Base-by-base conservation (phyloP, 371 early-diverging fungal species). In the Ordospora pajunii region DNA sequence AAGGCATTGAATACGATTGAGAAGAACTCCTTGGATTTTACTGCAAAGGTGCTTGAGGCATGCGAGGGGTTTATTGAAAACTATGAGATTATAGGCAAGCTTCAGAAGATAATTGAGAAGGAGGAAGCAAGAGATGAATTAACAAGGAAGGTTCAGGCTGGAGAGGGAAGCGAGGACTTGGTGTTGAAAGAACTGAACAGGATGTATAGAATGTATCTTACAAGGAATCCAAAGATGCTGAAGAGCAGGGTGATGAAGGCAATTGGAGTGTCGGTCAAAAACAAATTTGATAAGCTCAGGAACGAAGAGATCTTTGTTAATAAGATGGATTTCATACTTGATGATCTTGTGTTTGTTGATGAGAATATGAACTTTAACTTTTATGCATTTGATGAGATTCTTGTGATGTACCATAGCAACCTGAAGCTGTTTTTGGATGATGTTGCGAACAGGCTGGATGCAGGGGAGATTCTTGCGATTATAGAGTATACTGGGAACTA, bases 401-500 rank as follows among this genome's bases (percentile, higher is more conserved):
- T 78, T 37, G 42, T 62, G 37, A 51, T 72, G 42, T 82, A 82
- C 65, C 74, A 78, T 54, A 19, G 17, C 17, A 54, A 68, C 19
- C 45, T 82, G 21, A 82, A 76, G 62, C 49, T 22, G 0, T 42
- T 75, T 1, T 37, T 82, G 22, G 78, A 75, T n/a, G 5, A 58
- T 49, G 54, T 67, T 25, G 42, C 66, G 23, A 37, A 54, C 10
- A n/a, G 49, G 12, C 25, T 79, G n/a, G 82, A 82, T 48, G 75
- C 82, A 12, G 76, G 78, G 0, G 77, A 82, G 50, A 77, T 82
- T 32, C 53, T 82, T 12, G 72, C 52, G 1, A 49, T 79, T 11
- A 48, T 82, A 11, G 82, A 79, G 49, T 82, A 77, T 67, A 72
- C 69, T 6, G 52, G 49, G 0, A 52, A 75, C 27, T 82, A 79